Evolutionary conservation across 2,329 filamentous ascomycete genomes (phyloP), one percentile per base, ranked within the genome.

Genomic region (Calcarisporium arbuscula): DNA sequence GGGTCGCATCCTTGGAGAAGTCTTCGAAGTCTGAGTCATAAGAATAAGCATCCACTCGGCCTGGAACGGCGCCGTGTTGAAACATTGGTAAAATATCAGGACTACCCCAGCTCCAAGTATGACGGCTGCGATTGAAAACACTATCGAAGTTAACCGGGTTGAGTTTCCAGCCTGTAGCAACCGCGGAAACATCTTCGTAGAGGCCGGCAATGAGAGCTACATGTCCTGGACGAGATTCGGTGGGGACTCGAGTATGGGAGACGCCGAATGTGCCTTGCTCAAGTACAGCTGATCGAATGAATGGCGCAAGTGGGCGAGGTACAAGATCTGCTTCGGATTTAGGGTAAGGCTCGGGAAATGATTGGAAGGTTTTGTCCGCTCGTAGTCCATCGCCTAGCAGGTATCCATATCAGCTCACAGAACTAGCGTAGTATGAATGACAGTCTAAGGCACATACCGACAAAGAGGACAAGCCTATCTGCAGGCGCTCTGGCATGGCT

Each of bases 31-130:
- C 89, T 23, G 83, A 72, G 8, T 74, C 77, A 54, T 98, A 98
- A 39, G 73, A 85, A 45, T 82, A 82, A n/a, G 86, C 82, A 58
- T 95, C 85, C 2, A 98, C 85, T 43, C 83, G 74, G 7, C 90
- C 89, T 1, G 85, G 83, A 8, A 85, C 79, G 17, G 92, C 90
- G n/a, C 92, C 92, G 38, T 88, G 75, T 54, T 94, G 80, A 56
- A 98, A 98, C 92, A 98, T 98, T 35, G 85, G 85, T 46, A 98
- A 64, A 51, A 98, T 98, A 61, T 98, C 92, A 2, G 92, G 92
- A 53, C 89, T 95, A 3, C 92, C 92, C 92, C 92, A 98, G 59
- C 89, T 95, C 92, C 92, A 98, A 7, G 94, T 98, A 62, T 98
- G 94, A 29, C 82, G 73, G 55, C 90, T 96, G 43, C 86, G 79